Percentiles rank a stretch among this genome's conserved stretches.
phyloP scores from a whole-genome alignment of 768 basidiomycete species.

The Mycena floridula region DNA sequence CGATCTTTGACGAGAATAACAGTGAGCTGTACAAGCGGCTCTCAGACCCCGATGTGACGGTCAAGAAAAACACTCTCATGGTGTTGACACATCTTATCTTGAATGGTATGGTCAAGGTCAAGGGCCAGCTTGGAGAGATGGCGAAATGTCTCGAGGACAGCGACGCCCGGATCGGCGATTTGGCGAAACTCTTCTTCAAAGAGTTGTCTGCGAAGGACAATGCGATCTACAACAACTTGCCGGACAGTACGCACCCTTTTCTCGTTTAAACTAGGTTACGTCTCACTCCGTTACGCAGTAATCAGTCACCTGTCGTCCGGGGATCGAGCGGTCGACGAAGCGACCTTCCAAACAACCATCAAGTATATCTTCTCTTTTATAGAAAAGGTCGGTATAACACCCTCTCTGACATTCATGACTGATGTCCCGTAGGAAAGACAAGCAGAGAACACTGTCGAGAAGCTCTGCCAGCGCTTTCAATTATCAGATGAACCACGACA shows the following conservation, averaged over 20 bases:
- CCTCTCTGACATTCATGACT: background rate
- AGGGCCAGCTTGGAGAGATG: constrained; percentile 99
- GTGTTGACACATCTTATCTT: constrained; percentile 94
- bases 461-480: constrained; percentile 93
- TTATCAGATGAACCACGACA: constrained; percentile 84
- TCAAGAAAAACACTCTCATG: constrained; percentile 99
- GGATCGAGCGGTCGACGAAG: constrained; percentile 87
- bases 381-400: constrained; percentile 67
- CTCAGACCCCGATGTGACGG: constrained; percentile 76
- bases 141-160: constrained; percentile 97
- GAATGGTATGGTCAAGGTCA: constrained; percentile 99
- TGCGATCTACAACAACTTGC: constrained; percentile 97
- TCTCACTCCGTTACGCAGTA: constrained; percentile 37
- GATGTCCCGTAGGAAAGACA: constrained; percentile 74
- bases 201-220: constrained; percentile 97
- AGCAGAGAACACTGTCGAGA: constrained; percentile 95
- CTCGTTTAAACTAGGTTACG: background rate
- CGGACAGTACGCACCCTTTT: constrained; percentile 70
- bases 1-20: constrained; percentile 94
- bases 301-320: constrained; percentile 94
- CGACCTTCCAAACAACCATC: constrained; percentile 88
- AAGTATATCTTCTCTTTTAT: constrained; percentile 95
- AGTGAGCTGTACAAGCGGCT: constrained; percentile 93
- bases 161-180: constrained; percentile 80
- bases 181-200: constrained; percentile 96